Percentiles rank a stretch among this genome's conserved stretches.
These are phyloP conservation scores for Parafenestella ontariensis DNA, from an alignment of 2,329 filamentous ascomycete genomes.

Conservation along the genomic window DNA sequence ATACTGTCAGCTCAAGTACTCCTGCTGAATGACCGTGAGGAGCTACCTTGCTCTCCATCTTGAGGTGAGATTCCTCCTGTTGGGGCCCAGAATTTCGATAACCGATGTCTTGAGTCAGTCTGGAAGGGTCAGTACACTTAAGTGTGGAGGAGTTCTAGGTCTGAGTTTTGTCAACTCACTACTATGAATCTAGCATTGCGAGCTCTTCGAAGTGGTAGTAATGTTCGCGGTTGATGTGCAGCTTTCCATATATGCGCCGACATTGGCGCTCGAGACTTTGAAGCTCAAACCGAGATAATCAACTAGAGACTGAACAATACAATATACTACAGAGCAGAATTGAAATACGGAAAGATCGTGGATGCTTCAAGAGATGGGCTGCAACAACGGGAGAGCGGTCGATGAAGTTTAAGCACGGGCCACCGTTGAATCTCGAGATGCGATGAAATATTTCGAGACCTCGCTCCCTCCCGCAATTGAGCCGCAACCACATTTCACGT, in stretches of 20 bases:
- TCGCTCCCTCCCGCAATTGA: conserved; percentile 31
- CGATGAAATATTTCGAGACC: conserved; percentile 39
- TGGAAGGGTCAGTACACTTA: conserved; percentile 29
- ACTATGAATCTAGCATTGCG: conserved; percentile 42
- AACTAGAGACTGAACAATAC: neutral
- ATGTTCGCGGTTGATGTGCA: conserved; percentile 18
- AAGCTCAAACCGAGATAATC: neutral
- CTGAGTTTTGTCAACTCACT: conserved; percentile 35
- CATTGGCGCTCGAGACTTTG: conserved; percentile 28
- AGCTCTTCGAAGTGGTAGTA: conserved; percentile 5
- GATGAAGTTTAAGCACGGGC: conserved; percentile 31
- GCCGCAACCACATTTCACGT: conserved; percentile 33
- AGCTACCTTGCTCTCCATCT: conserved; percentile 54
- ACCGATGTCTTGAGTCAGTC: conserved; percentile 64
- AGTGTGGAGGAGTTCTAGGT: neutral
- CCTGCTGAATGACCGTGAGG: neutral
- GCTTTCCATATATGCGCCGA: conserved; percentile 32
- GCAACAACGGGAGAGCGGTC: conserved; percentile 11
- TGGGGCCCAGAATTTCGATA: conserved; percentile 82
- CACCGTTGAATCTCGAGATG: conserved; percentile 24
- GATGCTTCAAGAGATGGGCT: conserved; percentile 9
- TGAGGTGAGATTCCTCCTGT: conserved; percentile 70
- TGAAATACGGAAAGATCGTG: neutral
- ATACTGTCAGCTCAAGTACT: conserved; percentile 4
- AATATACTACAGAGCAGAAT: neutral